phyloP scores from a whole-genome alignment of 768 basidiomycete genomes.

The Rhizopogon sp. region DNA sequence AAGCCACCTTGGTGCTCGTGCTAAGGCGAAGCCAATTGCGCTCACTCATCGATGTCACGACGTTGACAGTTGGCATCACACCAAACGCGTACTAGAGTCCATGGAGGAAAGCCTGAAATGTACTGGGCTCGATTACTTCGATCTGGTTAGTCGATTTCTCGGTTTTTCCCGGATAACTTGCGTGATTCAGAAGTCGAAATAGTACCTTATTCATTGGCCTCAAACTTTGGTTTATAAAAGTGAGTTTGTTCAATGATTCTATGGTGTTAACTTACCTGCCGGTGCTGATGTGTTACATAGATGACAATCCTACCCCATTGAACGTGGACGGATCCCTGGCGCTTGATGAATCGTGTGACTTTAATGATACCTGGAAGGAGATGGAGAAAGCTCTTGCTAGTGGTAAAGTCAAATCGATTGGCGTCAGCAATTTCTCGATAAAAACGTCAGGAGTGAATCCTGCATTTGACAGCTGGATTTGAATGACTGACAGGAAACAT shows the following conservation, averaged over 20 bases:
- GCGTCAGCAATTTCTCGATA: conserved; percentile 57
- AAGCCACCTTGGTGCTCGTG: conserved; percentile 4
- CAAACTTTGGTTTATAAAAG: conserved; percentile 18
- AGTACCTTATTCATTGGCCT: conserved; percentile 39
- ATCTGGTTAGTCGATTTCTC: conserved; percentile 22
- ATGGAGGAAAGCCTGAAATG: conserved; percentile 31
- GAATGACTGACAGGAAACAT: not conserved
- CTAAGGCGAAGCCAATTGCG: not conserved
- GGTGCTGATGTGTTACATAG: conserved; percentile 2
- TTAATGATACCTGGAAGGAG: conserved; percentile 28
- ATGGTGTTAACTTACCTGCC: not conserved
- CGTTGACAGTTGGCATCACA: conserved; percentile 18
- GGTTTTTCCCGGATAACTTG: not conserved
- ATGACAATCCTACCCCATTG: conserved; percentile 12
- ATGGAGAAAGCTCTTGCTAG: conserved; percentile 23
- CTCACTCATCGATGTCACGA: not conserved
- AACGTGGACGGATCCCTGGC: conserved; percentile 12
- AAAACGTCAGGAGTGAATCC: conserved; percentile 33
- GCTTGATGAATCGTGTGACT: conserved; percentile 23
- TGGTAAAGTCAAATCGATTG: conserved; percentile 43
- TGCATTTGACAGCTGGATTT: conserved; percentile 18
- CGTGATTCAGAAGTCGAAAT: not conserved
- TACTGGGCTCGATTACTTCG: conserved; percentile 38
- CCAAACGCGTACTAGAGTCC: conserved; percentile 30
- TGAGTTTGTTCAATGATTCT: conserved; percentile 2